Evolutionary conservation across 2,329 filamentous ascomycete species (phyloP).

Genomic region (Claviceps arundinis): DNA sequence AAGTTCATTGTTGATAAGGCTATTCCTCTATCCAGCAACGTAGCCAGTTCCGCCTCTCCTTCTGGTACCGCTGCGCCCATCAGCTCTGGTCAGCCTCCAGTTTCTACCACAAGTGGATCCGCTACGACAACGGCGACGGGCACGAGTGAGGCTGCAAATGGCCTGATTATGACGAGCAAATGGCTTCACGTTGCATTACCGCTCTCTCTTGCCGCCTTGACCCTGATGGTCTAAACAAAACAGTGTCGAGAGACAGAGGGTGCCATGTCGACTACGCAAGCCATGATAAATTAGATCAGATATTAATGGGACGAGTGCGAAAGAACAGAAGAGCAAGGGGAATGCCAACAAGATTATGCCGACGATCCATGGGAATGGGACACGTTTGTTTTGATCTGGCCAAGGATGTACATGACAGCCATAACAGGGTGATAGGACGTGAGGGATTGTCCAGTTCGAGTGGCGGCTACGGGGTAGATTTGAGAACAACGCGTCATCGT

Average conservation of each 20-base stretch:
- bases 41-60: slow-evolving; percentile 1
- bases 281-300: not conserved
- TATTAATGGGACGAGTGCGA: not conserved
- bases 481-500: not conserved
- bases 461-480: not conserved
- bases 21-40: not conserved
- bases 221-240: not conserved
- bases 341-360: not conserved
- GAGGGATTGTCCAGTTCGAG: not conserved
- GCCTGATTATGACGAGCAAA: not conserved
- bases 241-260: too few relatives aligned
- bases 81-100: not conserved
- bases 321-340: not conserved
- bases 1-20: slow-evolving; percentile 23
- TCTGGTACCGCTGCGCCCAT: not conserved
- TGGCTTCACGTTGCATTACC: slow-evolving; percentile 3
- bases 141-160: not conserved
- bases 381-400: not conserved
- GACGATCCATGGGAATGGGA: not conserved
- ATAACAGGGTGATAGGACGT: not conserved
- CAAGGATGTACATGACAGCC: not conserved
- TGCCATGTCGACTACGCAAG: not conserved
- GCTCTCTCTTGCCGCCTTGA: slow-evolving; percentile 1
- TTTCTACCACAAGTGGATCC: not conserved
- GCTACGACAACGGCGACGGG: not conserved